Conservation (phyloP, 108 stramenopile genomes). For the Cyclotella atomus region DNA sequence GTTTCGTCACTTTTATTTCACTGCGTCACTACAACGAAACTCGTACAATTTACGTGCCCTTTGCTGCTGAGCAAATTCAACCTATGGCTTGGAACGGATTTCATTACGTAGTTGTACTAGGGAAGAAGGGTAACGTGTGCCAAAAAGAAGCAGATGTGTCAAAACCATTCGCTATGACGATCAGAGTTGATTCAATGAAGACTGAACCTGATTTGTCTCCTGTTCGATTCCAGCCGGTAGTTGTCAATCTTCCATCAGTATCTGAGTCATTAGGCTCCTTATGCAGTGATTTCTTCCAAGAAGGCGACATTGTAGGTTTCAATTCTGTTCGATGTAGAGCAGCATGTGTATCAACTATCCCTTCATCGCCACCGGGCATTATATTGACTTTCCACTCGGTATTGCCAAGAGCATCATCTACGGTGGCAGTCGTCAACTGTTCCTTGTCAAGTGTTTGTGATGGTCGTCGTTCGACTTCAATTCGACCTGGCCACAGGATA, state of each 20-base stretch:
- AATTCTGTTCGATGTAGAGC: slow-evolving; percentile 2
- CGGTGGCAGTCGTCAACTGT: slow-evolving; percentile 25
- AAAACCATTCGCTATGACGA: slow-evolving; percentile 28
- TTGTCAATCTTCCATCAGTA: slow-evolving; percentile 25
- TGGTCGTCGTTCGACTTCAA: neutral
- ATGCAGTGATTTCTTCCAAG: slow-evolving; percentile 13
- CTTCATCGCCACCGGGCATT: slow-evolving; percentile 45
- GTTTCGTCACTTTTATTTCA: slow-evolving; percentile 79
- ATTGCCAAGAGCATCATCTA: neutral
- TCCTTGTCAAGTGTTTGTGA: slow-evolving; percentile 10
- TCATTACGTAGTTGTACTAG: slow-evolving; percentile 64
- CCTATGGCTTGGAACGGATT: slow-evolving; percentile 64
- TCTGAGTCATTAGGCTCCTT: slow-evolving; percentile 29
- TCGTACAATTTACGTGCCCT: slow-evolving; percentile 75
- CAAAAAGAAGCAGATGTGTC: slow-evolving; percentile 4
- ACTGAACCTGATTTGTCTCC: neutral
- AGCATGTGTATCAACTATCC: slow-evolving; percentile 32
- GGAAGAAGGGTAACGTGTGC: slow-evolving; percentile 51
- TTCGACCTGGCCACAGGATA: slow-evolving; percentile 32
- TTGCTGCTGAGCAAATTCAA: slow-evolving; percentile 59
- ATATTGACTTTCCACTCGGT: slow-evolving; percentile 22
- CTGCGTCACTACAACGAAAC: slow-evolving; percentile 63
- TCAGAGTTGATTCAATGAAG: slow-evolving; percentile 40
- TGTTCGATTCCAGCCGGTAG: slow-evolving; percentile 35
- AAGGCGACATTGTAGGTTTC: neutral